Percentiles rank a stretch among this genome's conserved stretches.
phyloP scores from a whole-genome alignment of 2,329 filamentous ascomycete genomes.

The Clarireedia homoeocarpa region DNA sequence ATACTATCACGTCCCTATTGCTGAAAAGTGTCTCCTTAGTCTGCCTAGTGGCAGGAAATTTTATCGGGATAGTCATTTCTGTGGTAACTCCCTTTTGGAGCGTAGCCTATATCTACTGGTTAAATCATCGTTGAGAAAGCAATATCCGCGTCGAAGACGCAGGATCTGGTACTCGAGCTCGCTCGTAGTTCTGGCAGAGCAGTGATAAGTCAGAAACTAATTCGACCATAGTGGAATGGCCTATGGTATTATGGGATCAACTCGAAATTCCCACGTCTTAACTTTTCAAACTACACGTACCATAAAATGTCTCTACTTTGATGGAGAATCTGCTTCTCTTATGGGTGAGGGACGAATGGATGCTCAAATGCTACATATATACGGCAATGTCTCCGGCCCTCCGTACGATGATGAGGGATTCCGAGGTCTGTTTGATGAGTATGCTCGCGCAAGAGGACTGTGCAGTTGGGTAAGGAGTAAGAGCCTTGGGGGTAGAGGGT shows the following conservation, averaged over 20 bases:
- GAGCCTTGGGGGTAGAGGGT: slow-evolving; percentile 36
- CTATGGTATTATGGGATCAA: slow-evolving; percentile 44
- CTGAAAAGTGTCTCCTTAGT: too few species aligned
- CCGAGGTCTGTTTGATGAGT: slow-evolving; percentile 38
- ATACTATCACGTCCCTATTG: neutral
- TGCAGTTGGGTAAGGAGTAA: slow-evolving; percentile 38
- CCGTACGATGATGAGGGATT: slow-evolving; percentile 10
- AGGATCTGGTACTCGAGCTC: too few species aligned
- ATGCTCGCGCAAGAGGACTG: slow-evolving; percentile 38
- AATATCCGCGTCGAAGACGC: too few species aligned
- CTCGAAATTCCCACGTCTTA: slow-evolving; percentile 37
- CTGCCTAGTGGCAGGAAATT: neutral
- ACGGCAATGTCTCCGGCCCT: slow-evolving; percentile 37
- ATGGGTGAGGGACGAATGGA: slow-evolving; percentile 39
- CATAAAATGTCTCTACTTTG: slow-evolving; percentile 40
- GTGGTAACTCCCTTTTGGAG: too few species aligned
- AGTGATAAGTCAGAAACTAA: slow-evolving; percentile 4
- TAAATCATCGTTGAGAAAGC: too few species aligned
- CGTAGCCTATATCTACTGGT: too few species aligned
- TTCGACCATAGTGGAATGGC: slow-evolving; percentile 36
- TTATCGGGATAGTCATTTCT: too few species aligned
- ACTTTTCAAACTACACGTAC: slow-evolving; percentile 40
- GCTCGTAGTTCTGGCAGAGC: too few species aligned
- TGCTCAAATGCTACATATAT: slow-evolving; percentile 42
- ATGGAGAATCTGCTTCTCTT: slow-evolving; percentile 42